Evolutionary conservation across 345 rosid species (phyloP), one percentile per base, ranked within the genome.

Genomic region (Hibiscus trionum): DNA sequence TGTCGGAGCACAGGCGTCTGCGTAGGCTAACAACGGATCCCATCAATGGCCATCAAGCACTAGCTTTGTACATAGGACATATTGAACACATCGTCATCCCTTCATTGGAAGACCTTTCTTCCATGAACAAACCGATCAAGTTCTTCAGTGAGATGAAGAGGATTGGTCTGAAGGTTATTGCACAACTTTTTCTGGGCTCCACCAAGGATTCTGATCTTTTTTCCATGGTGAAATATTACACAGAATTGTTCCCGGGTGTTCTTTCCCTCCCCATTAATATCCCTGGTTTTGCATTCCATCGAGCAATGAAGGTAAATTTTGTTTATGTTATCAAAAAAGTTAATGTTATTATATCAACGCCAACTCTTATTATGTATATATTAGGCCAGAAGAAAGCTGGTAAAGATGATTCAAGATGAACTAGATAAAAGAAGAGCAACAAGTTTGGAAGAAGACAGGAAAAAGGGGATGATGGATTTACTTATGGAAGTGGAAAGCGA

Each of bases 231-330:
- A 68, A 75, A 21, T 35, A 29, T 17, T 75, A 35, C 5, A 11
- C 42, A 4, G 77, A 69, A 10, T 55, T 75, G n/a, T 49, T 16
- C 61, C 66, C 63, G 17, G 84, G 88, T 11, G 33, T 82, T 16
- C 70, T 79, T 67, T 78, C 85, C 29, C 62, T 83, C 73, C 82
- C 82, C 11, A 78, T 86, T 68, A 80, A 83, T 63, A 37, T 84
- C 68, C 90, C 86, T 0, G 85, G 88, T 8, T 84, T 81, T 63
- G 79, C 79, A 16, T 84, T 75, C 63, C 68, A 80, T 65, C 57
- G 57, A 59, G 82, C 90, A 29, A 73, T 80, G 52, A 46, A 66
- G 70, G 70, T 82, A 81, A 80, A 84, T 70, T 26, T 19, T 55
- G 12, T 10, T 31, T 15, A 9, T 24, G 11, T 16, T 8, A 9